Percentiles rank a stretch among this genome's conserved stretches.
Evolutionary conservation across 1,284 basidiomycete species (phyloP).

Genomic region (Irpex lacteus): DNA sequence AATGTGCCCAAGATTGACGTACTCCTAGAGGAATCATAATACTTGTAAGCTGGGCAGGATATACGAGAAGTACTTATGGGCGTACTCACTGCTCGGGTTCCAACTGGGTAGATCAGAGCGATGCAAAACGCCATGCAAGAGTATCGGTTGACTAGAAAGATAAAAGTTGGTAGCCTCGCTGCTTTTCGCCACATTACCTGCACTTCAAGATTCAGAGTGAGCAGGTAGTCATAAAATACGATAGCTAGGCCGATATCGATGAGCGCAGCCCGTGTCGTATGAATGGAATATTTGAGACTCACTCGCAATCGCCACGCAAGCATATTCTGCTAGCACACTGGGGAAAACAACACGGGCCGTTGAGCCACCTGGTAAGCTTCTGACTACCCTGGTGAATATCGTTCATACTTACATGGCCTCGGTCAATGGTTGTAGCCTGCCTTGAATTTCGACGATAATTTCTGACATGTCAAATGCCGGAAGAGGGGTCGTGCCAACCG

Average conservation of each 20-base stretch:
- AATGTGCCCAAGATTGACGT: background rate
- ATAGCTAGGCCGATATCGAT: background rate
- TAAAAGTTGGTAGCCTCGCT: background rate
- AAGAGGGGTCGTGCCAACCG: too few relatives aligned
- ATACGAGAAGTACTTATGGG: background rate
- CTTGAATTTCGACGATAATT: background rate
- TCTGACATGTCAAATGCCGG: background rate
- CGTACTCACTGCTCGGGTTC: background rate
- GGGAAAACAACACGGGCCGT: background rate
- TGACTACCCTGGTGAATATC: background rate
- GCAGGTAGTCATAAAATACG: conserved; percentile 5
- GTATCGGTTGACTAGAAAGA: conserved; percentile 9
- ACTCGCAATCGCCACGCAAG: background rate
- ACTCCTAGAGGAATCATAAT: background rate
- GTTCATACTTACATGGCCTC: background rate
- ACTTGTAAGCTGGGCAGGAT: background rate
- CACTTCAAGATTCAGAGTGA: conserved; percentile 5
- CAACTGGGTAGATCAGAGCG: background rate
- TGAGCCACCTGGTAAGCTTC: too few relatives aligned
- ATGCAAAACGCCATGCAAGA: background rate
- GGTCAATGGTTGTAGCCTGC: background rate
- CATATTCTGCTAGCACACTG: background rate
- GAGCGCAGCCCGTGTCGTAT: background rate
- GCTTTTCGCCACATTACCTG: conserved; percentile 4
- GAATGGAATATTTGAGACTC: background rate